A percentile compares a stretch with the other conserved stretches of the same genome.
phyloP scores from a whole-genome alignment of 768 basidiomycete genomes.

The Hirschioporus abietinus region DNA sequence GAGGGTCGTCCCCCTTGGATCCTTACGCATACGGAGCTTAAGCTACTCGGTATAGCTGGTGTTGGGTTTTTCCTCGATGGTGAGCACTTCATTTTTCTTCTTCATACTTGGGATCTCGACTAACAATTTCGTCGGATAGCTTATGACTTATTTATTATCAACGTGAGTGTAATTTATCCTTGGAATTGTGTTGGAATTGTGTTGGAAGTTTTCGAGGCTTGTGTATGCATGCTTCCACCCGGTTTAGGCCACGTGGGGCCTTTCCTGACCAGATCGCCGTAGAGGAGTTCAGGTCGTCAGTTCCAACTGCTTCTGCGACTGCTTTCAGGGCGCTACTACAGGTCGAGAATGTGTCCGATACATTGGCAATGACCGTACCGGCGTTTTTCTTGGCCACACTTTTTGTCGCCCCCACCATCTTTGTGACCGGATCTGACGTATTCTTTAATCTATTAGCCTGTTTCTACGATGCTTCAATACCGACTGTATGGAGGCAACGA shows the following conservation, averaged over 20 bases:
- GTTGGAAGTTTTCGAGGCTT: neutral
- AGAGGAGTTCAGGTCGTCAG: too few relatives aligned
- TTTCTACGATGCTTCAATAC: conserved; percentile 63
- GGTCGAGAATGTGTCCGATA: too few relatives aligned
- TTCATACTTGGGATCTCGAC: neutral
- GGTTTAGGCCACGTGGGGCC: too few relatives aligned
- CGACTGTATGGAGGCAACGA: conserved; percentile 47
- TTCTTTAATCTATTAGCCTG: conserved; percentile 36
- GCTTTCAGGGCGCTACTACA: too few relatives aligned
- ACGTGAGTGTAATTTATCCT: conserved; percentile 32
- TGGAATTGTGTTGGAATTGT: neutral
- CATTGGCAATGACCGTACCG: too few relatives aligned
- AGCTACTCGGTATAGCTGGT: conserved; percentile 57
- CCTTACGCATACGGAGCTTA: conserved; percentile 44
- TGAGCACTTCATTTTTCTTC: conserved; percentile 23
- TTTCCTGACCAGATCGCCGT: too few relatives aligned
- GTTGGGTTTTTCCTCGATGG: conserved; percentile 72
- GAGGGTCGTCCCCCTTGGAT: conserved; percentile 32
- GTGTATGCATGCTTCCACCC: too few relatives aligned
- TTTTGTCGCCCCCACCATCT: neutral
- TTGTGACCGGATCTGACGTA: neutral
- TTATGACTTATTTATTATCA: conserved; percentile 69
- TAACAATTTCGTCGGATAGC: conserved; percentile 31
- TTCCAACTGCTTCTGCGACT: too few relatives aligned
- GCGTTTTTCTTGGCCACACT: neutral